Evolutionary conservation across 805 yeast species (phyloP), one percentile per base, ranked within the genome.

Genomic region (Metschnikowia lunata): DNA sequence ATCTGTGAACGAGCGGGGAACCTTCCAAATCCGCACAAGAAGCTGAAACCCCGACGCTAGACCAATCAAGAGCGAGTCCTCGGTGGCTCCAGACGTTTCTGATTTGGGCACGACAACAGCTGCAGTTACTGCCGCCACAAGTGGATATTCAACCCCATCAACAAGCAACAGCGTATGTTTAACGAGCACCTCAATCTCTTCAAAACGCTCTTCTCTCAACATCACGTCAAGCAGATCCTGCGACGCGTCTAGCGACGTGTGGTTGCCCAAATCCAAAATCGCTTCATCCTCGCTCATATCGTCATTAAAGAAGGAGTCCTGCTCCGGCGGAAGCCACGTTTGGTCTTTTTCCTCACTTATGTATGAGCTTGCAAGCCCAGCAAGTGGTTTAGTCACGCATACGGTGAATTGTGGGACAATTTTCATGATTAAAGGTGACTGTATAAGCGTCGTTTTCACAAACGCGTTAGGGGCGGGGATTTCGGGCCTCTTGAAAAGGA

Each of bases 41-140:
- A 75, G 51, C 5, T 73, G 39, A 40, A 61, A 68, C 1, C 75
- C 78, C 1, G 77, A 69, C 13, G 61, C 54, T 5, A 74, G 52
- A 0, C 75, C 60, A 0, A 75, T 33, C 7, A 74, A 40, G 10
- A 75, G 52, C 1, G 69, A 62, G 48, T 75, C 79, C 37, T 65
- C 74, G 2, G 29, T 8, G 7, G 34, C 10, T 4, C 37, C 42
- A 4, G 26, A n/a, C 27, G 38, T 14, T 11, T 36, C 44, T 35
- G 43, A 56, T 27, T 38, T 56, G 23, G 40, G 46, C 6, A 68
- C 47, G 12, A 63, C 42, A 34, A 64, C 62, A 0, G 66, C 59
- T 1, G 68, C 57, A 31, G 74, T 47, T 6, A 71, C 60, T 5
- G 58, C 57, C 2, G 71, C 53, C 46, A 54, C 66, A 44, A 65